Evolutionary conservation across 768 basidiomycete species (phyloP).

Genomic region (Lactarius hengduanensis): DNA sequence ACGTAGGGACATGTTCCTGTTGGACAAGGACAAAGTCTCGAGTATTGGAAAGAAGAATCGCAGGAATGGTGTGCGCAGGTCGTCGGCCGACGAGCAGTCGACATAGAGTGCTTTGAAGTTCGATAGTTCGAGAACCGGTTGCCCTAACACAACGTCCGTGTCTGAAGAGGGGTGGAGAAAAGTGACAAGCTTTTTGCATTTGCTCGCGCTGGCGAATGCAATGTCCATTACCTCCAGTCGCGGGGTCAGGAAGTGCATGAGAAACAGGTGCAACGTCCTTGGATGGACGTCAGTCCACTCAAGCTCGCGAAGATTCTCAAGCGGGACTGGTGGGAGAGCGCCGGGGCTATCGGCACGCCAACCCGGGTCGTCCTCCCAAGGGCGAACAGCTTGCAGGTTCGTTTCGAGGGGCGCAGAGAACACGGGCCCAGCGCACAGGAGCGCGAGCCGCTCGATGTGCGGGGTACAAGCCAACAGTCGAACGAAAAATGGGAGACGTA

Average conservation of each 20-base stretch:
- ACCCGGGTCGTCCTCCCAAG: constrained; percentile 11
- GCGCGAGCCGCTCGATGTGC: constrained; percentile 15
- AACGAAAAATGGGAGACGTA: constrained; percentile 17
- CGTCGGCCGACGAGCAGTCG: constrained; percentile 20
- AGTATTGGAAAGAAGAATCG: constrained; percentile 23
- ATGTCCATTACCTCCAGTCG: constrained; percentile 21
- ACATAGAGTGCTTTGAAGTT: constrained; percentile 20
- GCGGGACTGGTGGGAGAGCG: constrained; percentile 19
- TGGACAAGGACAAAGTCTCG: constrained; percentile 23
- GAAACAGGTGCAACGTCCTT: constrained; percentile 12
- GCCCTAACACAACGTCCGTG: neutral
- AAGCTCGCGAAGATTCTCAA: constrained; percentile 24
- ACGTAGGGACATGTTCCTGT: constrained; percentile 8
- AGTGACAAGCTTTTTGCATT: constrained; percentile 10
- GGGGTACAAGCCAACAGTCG: constrained; percentile 25
- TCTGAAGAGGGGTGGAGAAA: constrained; percentile 13
- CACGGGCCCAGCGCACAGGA: constrained; percentile 17
- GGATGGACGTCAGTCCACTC: constrained; percentile 24
- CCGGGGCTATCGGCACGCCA: constrained; percentile 7
- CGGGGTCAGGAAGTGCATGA: constrained; percentile 22
- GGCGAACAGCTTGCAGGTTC: neutral
- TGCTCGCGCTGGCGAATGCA: constrained; percentile 14
- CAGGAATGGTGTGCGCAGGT: constrained; percentile 24
- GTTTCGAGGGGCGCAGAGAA: constrained; percentile 17
- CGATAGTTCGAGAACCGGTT: constrained; percentile 16